Percentiles rank a stretch among this genome's conserved stretches.
phyloP scores from a whole-genome alignment of 768 basidiomycete species.

The Tricholoma terreum region DNA sequence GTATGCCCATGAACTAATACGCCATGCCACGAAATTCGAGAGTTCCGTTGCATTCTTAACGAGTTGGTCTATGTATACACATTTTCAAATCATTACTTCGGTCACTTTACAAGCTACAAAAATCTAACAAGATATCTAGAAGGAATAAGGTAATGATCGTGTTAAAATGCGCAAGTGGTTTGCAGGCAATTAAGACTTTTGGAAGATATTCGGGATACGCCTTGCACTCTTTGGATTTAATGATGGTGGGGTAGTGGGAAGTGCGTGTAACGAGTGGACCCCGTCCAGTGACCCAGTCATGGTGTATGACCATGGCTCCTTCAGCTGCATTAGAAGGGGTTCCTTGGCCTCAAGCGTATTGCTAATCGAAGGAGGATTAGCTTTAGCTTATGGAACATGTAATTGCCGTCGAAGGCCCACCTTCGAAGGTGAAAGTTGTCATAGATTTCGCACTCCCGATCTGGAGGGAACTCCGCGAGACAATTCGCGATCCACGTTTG shows the following conservation, averaged over 20 bases:
- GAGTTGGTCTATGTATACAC: neutral
- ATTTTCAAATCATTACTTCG: neutral
- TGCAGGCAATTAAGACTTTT: neutral
- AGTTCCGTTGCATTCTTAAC: neutral
- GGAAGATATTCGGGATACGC: neutral
- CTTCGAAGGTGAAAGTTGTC: conserved; percentile 13
- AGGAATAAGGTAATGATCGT: neutral
- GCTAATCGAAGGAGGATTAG: conserved; percentile 4
- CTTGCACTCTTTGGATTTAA: neutral
- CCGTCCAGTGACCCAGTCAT: neutral
- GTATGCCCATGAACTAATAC: conserved; percentile 21
- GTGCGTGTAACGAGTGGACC: neutral
- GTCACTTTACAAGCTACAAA: neutral
- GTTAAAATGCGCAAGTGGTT: neutral
- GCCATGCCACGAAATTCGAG: conserved; percentile 12
- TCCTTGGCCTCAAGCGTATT: conserved; percentile 12
- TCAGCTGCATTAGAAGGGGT: neutral
- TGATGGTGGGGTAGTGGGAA: neutral
- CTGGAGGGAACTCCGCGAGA: conserved; percentile 16
- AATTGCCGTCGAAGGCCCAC: neutral
- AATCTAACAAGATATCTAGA: neutral
- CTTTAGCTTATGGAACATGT: neutral
- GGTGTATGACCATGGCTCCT: neutral
- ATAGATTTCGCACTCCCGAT: conserved; percentile 6
- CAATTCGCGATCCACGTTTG: conserved; percentile 35